Evolutionary conservation across 2,329 filamentous ascomycete genomes (phyloP).

Genomic region (Xylariaceae sp.): DNA sequence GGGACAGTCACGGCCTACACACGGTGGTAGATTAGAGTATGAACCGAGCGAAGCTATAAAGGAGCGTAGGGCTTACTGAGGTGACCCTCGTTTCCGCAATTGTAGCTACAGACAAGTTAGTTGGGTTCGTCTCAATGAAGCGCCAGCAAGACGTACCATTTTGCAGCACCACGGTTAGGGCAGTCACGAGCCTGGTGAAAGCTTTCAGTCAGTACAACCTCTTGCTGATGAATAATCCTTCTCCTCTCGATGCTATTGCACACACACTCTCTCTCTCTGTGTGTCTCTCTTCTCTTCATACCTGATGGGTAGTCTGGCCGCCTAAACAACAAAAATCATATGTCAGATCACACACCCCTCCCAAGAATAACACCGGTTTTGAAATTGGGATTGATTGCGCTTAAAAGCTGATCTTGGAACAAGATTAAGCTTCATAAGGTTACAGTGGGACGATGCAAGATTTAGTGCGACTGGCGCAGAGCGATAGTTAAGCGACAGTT

Average conservation of each 20-base stretch:
- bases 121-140: neutral
- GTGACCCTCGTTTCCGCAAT: conserved; percentile 67
- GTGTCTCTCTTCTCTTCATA: conserved; percentile 51
- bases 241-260: neutral
- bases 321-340: conserved; percentile 53
- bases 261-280: conserved; percentile 21
- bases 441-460: neutral
- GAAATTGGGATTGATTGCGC: conserved; percentile 9
- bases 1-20: conserved; percentile 84
- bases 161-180: conserved; percentile 81
- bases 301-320: conserved; percentile 76
- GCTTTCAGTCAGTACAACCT: conserved; percentile 36
- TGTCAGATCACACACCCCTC: conserved; percentile 35
- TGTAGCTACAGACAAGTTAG: conserved; percentile 43
- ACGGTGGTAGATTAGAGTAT: conserved; percentile 29
- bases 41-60: conserved; percentile 9
- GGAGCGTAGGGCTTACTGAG: conserved; percentile 65
- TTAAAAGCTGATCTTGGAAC: conserved; percentile 29
- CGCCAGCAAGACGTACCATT: conserved; percentile 66
- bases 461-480: conserved; percentile 1
- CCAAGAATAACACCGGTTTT: conserved; percentile 21
- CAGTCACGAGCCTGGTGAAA: conserved; percentile 75
- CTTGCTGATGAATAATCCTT: conserved; percentile 17
- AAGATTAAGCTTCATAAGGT: conserved; percentile 3
- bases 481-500: too few relatives aligned